Base-by-base conservation (phyloP, 2,329 filamentous ascomycete genomes). In the Aureobasidium leucospermi region DNA sequence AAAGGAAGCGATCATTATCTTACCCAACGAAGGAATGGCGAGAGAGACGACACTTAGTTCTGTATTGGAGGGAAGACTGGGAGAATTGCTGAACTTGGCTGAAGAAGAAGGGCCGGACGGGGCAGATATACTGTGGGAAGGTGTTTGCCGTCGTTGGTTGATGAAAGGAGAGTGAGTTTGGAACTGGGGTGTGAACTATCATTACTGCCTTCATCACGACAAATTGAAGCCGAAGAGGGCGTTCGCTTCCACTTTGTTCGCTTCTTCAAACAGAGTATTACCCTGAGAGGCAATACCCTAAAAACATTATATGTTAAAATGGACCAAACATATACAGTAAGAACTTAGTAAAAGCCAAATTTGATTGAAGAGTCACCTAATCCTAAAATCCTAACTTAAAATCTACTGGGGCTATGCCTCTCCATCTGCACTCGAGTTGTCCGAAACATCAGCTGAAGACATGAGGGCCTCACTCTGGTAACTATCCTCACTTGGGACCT, bases 111-210 rank as follows among this genome's bases (percentile, higher is more conserved):
- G 57, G 15, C 6, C 28, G 8, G 31, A 31, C 19, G 60, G 56
- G n/a, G 43, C 42, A 7, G 56, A 62, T 23, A 49, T 16, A 11
- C 39, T 62, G 11, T 62, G 60, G 56, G 49, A 59, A 39, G 56
- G 58, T 6, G 60, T 62, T 7, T 59, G 58, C 23, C 38, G 58
- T 19, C 47, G 58, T 8, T 59, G 58, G 58, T 31, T 59, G 13
- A 59, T 42, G 59, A 41, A n/a, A 52, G 61, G 8, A 64, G 59
- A 36, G 61, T 65, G 29, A 61, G 13, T 36, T 36, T 36, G 34
- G 13, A 13, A 2, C 13, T 43, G 41, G 41, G 10, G 5, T 36
- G 34, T 8, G 34, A 36, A 2, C 34, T 9, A 5, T 4, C 34
- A 4, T 36, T 13, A 36, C 13, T 13, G 34, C 8, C 8, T 9